These are phyloP conservation scores for Lentinula boryana DNA, from an alignment of 768 basidiomycete species.

Conservation along the genomic window DNA sequence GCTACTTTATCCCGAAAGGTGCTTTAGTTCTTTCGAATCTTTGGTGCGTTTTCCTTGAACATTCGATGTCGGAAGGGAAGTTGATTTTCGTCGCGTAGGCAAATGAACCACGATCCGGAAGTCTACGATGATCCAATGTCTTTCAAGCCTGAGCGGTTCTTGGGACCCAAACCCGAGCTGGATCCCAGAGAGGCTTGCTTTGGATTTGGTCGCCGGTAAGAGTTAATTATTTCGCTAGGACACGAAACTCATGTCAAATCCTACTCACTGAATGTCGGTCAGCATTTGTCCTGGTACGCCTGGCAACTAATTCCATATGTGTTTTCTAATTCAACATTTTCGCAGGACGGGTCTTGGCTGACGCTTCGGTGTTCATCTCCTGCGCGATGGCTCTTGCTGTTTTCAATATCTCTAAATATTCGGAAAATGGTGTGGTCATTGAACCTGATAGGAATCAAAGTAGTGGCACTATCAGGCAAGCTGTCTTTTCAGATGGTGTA, in stretches of 20 bases:
- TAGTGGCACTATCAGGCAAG: slow-evolving; percentile 30
- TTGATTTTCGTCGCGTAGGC: background rate
- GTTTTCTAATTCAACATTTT: background rate
- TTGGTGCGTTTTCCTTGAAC: background rate
- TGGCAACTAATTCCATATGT: background rate
- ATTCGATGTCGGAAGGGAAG: background rate
- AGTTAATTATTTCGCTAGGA: background rate
- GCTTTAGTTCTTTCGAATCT: slow-evolving; percentile 2
- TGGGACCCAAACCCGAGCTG: slow-evolving; percentile 16
- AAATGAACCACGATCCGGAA: slow-evolving; percentile 6
- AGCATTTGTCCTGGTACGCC: slow-evolving; percentile 9
- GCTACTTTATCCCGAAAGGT: slow-evolving; percentile 10
- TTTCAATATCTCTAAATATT: slow-evolving; percentile 16
- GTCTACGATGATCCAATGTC: slow-evolving; percentile 3
- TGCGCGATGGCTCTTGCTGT: slow-evolving; percentile 18
- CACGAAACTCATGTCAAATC: background rate
- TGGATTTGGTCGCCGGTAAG: slow-evolving; percentile 38
- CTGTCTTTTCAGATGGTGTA: background rate
- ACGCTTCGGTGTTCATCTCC: slow-evolving; percentile 16
- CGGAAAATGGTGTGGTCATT: slow-evolving; percentile 9
- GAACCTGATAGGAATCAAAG: slow-evolving; percentile 26
- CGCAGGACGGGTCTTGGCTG: slow-evolving; percentile 19
- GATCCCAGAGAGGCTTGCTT: slow-evolving; percentile 35
- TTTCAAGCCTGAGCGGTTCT: slow-evolving; percentile 5
- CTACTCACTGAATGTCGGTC: background rate